phyloP scores from a whole-genome alignment of 2,329 filamentous ascomycete species.

The Madurella fahalii region DNA sequence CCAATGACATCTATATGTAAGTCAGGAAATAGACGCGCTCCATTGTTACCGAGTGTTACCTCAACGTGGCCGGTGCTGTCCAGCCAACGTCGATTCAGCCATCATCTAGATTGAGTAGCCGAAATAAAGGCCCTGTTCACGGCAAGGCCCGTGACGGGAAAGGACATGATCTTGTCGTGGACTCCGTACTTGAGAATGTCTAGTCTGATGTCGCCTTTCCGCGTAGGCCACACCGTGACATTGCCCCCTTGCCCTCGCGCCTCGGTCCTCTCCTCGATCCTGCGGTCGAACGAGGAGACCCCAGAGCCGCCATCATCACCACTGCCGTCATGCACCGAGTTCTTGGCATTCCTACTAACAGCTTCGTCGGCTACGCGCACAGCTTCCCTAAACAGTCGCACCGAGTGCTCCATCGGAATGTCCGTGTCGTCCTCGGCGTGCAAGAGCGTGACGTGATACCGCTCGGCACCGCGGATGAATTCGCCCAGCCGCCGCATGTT shows the following conservation, averaged over 20 bases:
- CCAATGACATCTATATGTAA: too few relatives aligned
- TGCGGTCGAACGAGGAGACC: constrained; percentile 39
- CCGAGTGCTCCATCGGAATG: constrained; percentile 47
- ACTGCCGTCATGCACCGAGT: constrained; percentile 31
- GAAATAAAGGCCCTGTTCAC: too few relatives aligned
- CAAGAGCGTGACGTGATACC: constrained; percentile 46
- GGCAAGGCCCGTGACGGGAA: constrained; percentile 33
- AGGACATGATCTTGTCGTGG: constrained; percentile 56
- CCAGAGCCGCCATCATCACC: too few relatives aligned
- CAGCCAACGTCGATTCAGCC: too few relatives aligned
- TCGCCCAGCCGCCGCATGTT: constrained; percentile 45
- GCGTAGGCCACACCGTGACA: constrained; percentile 43
- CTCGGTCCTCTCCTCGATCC: constrained; percentile 41
- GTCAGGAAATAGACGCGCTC: too few relatives aligned
- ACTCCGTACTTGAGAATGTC: constrained; percentile 53
- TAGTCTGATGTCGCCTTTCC: constrained; percentile 47
- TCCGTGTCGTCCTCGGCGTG: constrained; percentile 51
- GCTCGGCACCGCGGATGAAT: constrained; percentile 39
- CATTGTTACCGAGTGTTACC: too few relatives aligned
- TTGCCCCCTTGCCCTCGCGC: constrained; percentile 46
- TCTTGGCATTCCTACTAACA: constrained; percentile 32
- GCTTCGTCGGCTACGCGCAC: constrained; percentile 27
- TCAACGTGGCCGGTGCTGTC: too few relatives aligned
- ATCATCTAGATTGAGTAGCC: too few relatives aligned
- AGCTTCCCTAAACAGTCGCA: constrained; percentile 51